A percentile compares a stretch with the other conserved stretches of the same genome.
phyloP scores from a whole-genome alignment of 192 early-diverging fungal genomes.

The Coemansia erecta region DNA sequence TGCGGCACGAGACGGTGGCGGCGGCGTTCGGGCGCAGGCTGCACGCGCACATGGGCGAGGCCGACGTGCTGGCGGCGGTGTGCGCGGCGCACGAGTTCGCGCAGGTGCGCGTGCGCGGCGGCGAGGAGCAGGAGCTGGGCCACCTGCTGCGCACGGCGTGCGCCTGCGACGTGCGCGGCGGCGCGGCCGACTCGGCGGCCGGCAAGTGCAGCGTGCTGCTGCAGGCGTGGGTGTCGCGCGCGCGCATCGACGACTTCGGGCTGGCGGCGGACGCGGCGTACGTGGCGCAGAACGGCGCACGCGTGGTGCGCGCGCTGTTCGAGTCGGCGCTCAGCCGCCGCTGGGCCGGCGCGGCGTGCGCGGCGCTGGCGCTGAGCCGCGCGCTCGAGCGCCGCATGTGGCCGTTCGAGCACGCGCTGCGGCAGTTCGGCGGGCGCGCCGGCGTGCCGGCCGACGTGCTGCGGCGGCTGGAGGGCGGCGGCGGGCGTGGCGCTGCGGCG shows the following conservation, averaged over 20 bases:
- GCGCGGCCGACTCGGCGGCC: constrained; percentile 74
- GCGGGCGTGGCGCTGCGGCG: constrained; percentile 3
- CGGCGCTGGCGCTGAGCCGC: constrained; percentile 81
- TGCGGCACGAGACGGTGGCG: constrained; percentile 83
- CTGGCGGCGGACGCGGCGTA: constrained; percentile 91
- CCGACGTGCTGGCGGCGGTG: constrained; percentile 87
- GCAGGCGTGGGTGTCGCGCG: constrained; percentile 81
- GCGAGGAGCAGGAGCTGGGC: constrained; percentile 80
- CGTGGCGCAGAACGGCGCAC: constrained; percentile 90
- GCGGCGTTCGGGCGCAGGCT: constrained; percentile 85
- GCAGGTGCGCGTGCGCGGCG: constrained; percentile 86
- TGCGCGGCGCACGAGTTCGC: constrained; percentile 91
- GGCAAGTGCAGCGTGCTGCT: constrained; percentile 90
- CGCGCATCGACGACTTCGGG: constrained; percentile 86
- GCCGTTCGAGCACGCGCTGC: constrained; percentile 85
- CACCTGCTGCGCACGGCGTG: constrained; percentile 66
- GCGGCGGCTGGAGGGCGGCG: constrained; percentile 57
- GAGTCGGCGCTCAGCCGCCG: constrained; percentile 88
- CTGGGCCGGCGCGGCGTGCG: constrained; percentile 81
- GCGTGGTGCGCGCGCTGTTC: constrained; percentile 93
- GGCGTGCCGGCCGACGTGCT: constrained; percentile 73
- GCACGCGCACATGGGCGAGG: constrained; percentile 89
- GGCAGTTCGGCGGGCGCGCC: constrained; percentile 71
- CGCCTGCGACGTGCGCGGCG: constrained; percentile 87
- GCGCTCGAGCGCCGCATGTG: constrained; percentile 88